Evolutionary conservation across 2,329 filamentous ascomycete genomes (phyloP), one percentile per base, ranked within the genome.

Genomic region (Ophiostoma angusticollis): DNA sequence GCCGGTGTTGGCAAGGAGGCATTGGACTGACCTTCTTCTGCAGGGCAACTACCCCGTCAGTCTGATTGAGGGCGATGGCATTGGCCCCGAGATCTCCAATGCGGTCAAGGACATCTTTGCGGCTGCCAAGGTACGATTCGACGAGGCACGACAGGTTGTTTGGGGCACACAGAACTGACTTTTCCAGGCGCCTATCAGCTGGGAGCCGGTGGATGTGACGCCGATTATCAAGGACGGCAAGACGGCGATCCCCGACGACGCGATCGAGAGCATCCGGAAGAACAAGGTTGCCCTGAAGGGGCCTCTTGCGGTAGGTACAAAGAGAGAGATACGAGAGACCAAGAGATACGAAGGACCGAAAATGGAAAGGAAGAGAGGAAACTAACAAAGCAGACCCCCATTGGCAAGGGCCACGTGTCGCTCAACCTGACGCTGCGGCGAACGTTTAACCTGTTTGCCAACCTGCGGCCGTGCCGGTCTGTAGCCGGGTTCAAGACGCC

Each of bases 391-490:
- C 47, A 87, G 75, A 98, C 91, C 4, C 91, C 91, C 49, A 78
- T 98, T 56, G 91, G 93, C 64, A 98, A 96, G 74, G 91, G 91
- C 57, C 91, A 98, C 68, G 89, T 98, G 61, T 96, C 91, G 43
- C 84, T 98, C 53, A 98, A 98, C 75, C 72, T 98, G 50, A 98
- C 91, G 45, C 86, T 98, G 56, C 89, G 91, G 60, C 83, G 91
- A 59, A 98, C 93, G 48, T 98, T 98, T 72, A 98, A 98, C 74
- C 86, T 98, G 56, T 98, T 98, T 65, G 93, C 91, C 69, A 98
- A 98, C 71, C 74, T 98, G 55, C 87, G 93, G 57, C 91, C 93
- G 47, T 98, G 93, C 78, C 84, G 86, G 59, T 95, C 86, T 49
- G 86, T 98, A 52, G 84, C 83, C 49, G 91, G 91, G 56, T 98